Conservation (phyloP, 768 basidiomycete species). For the Agaricus blazei region DNA sequence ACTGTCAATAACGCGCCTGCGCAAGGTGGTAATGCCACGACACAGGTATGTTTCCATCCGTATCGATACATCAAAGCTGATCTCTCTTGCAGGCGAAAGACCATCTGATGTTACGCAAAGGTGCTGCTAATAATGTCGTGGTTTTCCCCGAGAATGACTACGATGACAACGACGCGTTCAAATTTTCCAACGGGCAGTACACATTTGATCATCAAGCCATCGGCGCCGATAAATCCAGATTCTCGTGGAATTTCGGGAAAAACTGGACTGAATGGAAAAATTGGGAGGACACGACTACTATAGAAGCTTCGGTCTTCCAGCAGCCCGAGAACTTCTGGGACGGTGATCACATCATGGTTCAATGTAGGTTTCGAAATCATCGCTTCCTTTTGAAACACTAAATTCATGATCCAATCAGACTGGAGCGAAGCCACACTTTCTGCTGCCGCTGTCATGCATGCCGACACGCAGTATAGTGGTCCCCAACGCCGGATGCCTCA, state of each 20-base stretch:
- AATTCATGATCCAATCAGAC: conserved; percentile 37
- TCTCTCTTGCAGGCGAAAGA: conserved; percentile 48
- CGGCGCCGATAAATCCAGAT: conserved; percentile 85
- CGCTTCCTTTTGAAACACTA: neutral
- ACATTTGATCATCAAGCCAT: conserved; percentile 76
- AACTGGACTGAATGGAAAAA: conserved; percentile 78
- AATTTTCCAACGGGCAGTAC: conserved; percentile 57
- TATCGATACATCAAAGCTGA: conserved; percentile 10
- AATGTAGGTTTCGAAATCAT: conserved; percentile 53
- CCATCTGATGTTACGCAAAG: conserved; percentile 79
- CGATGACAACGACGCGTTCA: conserved; percentile 50
- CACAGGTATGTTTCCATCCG: conserved; percentile 43
- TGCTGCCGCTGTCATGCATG: conserved; percentile 66
- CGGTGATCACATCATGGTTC: conserved; percentile 83
- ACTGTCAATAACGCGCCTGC: conserved; percentile 49
- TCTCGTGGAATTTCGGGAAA: conserved; percentile 81
- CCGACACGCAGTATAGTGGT: conserved; percentile 58
- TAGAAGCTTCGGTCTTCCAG: conserved; percentile 55
- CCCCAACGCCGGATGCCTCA: conserved; percentile 77
- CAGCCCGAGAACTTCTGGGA: conserved; percentile 60
- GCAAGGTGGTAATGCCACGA: conserved; percentile 34
- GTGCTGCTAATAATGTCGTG: conserved; percentile 67
- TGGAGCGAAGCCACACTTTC: conserved; percentile 70
- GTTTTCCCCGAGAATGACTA: conserved; percentile 87
- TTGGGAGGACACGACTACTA: conserved; percentile 70